Evolutionary conservation across 1,284 basidiomycete genomes (phyloP).

Genomic region (Apiotrichum brassicae): DNA sequence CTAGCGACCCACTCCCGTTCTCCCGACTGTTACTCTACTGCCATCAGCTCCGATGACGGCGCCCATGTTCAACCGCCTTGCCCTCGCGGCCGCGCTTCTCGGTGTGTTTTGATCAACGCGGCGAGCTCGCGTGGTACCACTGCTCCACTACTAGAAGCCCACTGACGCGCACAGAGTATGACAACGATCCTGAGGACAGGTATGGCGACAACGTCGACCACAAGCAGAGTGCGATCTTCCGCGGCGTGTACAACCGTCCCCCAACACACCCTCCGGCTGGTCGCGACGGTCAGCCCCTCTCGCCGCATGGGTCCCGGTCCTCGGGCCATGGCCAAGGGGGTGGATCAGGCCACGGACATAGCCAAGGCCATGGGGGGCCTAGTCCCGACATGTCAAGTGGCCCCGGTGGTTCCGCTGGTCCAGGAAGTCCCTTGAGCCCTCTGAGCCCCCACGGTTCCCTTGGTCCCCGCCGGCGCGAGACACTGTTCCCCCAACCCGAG

Average conservation of each 20-base stretch:
- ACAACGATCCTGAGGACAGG: constrained; percentile 32
- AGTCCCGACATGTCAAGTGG: too few species aligned
- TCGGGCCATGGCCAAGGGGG: not conserved
- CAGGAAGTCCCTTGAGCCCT: not conserved
- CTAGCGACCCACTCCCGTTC: too few species aligned
- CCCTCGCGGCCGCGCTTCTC: constrained; percentile 39
- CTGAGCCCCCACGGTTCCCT: not conserved
- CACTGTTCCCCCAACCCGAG: not conserved
- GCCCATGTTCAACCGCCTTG: constrained; percentile 23
- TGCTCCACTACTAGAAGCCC: too few species aligned
- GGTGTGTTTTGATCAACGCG: too few species aligned
- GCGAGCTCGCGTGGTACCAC: too few species aligned
- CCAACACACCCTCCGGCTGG: constrained; percentile 2
- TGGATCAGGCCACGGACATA: not conserved
- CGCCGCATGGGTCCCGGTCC: not conserved
- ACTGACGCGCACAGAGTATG: constrained; percentile 37
- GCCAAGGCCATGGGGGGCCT: not conserved
- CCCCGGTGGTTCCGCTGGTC: not conserved
- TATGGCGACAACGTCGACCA: constrained; percentile 19
- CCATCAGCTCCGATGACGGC: not conserved
- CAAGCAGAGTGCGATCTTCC: constrained; percentile 37
- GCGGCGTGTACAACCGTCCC: constrained; percentile 22
- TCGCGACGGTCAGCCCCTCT: not conserved
- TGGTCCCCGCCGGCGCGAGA: not conserved
- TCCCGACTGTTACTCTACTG: too few species aligned